Evolutionary conservation across 129 eudicot species (phyloP).

Genomic region (Centella asiatica): DNA sequence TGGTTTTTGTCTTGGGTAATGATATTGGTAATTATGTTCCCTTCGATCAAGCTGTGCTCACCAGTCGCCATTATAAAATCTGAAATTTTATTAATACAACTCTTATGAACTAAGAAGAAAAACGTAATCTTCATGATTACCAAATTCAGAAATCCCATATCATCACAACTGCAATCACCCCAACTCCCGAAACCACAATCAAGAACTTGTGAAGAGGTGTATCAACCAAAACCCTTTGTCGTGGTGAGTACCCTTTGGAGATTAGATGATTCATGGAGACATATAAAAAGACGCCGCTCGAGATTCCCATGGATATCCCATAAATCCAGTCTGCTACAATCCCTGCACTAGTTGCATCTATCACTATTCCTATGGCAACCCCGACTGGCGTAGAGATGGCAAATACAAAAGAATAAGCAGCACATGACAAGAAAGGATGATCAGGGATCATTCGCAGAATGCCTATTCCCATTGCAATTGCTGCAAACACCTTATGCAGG

Average conservation of each 20-base stretch:
- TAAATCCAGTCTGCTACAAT: slow-evolving; percentile 21
- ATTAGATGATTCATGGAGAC: slow-evolving; percentile 12
- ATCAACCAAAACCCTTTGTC: slow-evolving; percentile 7
- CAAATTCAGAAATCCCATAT: slow-evolving; percentile 15
- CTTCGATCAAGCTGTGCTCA: too few relatives aligned
- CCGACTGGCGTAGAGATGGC: slow-evolving; percentile 19
- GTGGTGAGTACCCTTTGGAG: slow-evolving; percentile 12
- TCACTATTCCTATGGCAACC: slow-evolving; percentile 18
- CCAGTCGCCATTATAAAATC: too few relatives aligned
- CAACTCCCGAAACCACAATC: slow-evolving; percentile 13
- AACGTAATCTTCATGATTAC: not conserved
- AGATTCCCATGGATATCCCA: slow-evolving; percentile 12
- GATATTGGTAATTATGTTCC: too few relatives aligned
- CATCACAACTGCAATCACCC: slow-evolving; percentile 14
- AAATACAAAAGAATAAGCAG: slow-evolving; percentile 20
- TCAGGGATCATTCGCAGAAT: slow-evolving; percentile 13
- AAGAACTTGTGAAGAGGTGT: slow-evolving; percentile 14
- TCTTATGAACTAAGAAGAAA: too few relatives aligned
- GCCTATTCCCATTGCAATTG: slow-evolving; percentile 19
- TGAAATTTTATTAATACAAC: too few relatives aligned
- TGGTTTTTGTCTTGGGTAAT: too few relatives aligned
- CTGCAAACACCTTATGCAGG: slow-evolving; percentile 19
- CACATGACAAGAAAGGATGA: slow-evolving; percentile 12
- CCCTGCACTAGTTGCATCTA: slow-evolving; percentile 18
- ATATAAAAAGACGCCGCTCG: slow-evolving; percentile 14